Evolutionary conservation across 2,329 filamentous ascomycete species (phyloP), one percentile per base, ranked within the genome.

Genomic region (Monosporascus sp.): DNA sequence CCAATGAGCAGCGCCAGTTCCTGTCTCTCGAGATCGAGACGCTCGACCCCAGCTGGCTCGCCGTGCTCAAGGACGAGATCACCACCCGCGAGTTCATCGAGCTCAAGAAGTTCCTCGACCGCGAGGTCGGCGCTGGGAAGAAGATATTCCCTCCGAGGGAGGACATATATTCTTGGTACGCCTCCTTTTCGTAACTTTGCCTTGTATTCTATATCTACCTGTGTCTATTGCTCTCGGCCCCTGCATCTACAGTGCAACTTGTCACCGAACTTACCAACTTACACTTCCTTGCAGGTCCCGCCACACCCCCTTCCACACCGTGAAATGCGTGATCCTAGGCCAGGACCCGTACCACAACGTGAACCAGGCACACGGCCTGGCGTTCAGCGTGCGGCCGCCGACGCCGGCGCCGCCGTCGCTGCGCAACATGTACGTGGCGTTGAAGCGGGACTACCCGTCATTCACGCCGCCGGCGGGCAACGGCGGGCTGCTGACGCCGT

Each of bases 341-440:
- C 94, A 99, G 75, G 94, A 99, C 69, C 94, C 94, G 3, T 99
- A 99, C 71, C 94, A 99, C 76, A 96, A 96, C 69, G 71, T 84
- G 69, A 95, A 95, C 71, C 94, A 99, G 77, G 94, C 94, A 49
- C 94, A 97, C 70, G 94, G 94, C 44, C 85, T 99, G 54, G 93
- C 89, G 68, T 99, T 99, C 79, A 96, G 90, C 47, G 92, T 97
- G 52, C 89, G 89, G 9, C 87, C 93, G 3, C 94, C 94, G 0
- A 96, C 90, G 0, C 83, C 83, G 4, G 90, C 93, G 1, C 94
- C 94, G 0, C 92, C 93, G 0, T 96, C 90, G 1, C 84, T 99
- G 17, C 83, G 84, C 63, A 99, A 99, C 74, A 97, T 99, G 75
- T 99, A 95, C 77, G 91, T 80, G 44, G 88, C 85, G 11, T 82